These are phyloP conservation scores for Orbilia ellipsospora DNA, from an alignment of 2,329 filamentous ascomycete species.

Conservation along the genomic window DNA sequence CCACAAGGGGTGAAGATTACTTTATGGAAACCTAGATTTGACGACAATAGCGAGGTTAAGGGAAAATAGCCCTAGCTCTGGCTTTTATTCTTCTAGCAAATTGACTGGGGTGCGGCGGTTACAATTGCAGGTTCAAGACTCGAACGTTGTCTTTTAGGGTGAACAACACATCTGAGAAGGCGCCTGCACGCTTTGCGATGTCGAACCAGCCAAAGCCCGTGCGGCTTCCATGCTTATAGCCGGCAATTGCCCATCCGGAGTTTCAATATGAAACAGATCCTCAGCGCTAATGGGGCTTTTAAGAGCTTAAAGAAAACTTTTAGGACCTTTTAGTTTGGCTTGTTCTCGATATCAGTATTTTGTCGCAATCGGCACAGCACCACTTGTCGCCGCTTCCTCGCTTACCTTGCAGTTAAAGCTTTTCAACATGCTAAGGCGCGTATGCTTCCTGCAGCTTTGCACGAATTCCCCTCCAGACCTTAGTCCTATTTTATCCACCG, in stretches of 20 bases:
- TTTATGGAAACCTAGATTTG: constrained; percentile 1
- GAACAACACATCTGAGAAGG: constrained; percentile 24
- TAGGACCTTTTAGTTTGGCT: too few relatives aligned
- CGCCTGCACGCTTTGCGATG: constrained; percentile 4
- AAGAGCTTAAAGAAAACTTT: not conserved
- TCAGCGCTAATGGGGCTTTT: constrained; percentile 27
- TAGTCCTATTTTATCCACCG: constrained; percentile 2
- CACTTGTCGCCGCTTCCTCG: constrained; percentile 24
- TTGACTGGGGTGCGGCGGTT: not conserved
- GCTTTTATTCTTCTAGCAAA: not conserved
- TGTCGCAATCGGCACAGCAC: too few relatives aligned
- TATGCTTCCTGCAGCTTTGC: constrained; percentile 28
- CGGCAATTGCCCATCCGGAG: not conserved
- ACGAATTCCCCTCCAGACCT: constrained; percentile 5
- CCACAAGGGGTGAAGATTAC: not conserved
- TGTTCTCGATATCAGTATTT: too few relatives aligned
- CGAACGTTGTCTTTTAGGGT: constrained; percentile 35
- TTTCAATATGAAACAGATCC: constrained; percentile 31
- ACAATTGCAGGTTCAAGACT: not conserved
- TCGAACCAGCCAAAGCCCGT: not conserved
- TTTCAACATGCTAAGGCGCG: constrained; percentile 24
- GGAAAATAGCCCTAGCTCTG: not conserved
- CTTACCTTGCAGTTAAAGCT: constrained; percentile 21
- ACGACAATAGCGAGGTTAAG: not conserved
- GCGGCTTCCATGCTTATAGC: not conserved